Evolutionary conservation across 116 monocot genomes (phyloP).

Genomic region (Dioscorea cayenensis): DNA sequence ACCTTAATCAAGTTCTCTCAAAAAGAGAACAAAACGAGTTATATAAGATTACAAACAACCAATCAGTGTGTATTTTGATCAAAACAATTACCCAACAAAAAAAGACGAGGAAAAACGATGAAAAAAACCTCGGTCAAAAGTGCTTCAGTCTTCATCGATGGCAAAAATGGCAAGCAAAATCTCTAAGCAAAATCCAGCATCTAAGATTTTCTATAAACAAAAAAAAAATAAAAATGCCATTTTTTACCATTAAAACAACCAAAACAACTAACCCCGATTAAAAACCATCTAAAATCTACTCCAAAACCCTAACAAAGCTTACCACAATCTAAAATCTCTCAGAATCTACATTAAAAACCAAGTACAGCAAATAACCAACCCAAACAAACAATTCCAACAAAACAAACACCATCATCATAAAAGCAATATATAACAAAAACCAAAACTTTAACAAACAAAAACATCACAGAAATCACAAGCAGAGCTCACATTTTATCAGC

Average conservation of each 20-base stretch:
- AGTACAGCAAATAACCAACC: background rate
- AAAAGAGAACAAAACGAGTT: background rate
- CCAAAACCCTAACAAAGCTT: background rate
- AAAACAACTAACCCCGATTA: too few relatives aligned
- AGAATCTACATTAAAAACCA: background rate
- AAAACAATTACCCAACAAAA: too few relatives aligned
- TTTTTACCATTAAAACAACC: background rate
- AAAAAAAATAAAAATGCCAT: background rate
- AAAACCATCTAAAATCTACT: background rate
- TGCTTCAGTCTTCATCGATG: background rate
- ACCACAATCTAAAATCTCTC: too few relatives aligned
- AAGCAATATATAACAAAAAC: background rate
- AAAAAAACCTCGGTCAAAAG: background rate
- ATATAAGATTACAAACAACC: background rate
- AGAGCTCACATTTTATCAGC: constrained; percentile 21
- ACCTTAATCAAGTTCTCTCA: background rate
- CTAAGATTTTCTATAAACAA: background rate
- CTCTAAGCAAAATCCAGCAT: background rate
- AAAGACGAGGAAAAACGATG: background rate
- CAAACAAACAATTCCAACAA: background rate
- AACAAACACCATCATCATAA: background rate
- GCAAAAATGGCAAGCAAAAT: background rate
- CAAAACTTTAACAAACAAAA: background rate
- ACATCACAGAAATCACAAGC: background rate
- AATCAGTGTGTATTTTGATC: background rate